These are phyloP conservation scores for Datisca glomerata DNA, from an alignment of 306 rosid genomes.

Conservation along the genomic window DNA sequence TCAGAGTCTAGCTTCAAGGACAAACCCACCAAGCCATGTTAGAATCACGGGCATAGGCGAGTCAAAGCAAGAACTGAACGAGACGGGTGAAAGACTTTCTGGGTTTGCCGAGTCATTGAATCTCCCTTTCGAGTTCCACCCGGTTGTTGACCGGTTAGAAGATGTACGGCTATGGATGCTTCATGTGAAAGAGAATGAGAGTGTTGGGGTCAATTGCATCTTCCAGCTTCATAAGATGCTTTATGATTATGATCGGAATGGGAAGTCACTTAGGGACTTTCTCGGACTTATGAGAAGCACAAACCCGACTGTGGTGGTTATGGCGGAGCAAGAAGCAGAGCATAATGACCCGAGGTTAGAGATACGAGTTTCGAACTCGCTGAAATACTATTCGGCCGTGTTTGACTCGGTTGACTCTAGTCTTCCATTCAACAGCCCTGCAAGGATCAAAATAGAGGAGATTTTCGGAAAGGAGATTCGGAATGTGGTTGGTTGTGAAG, in stretches of 20 bases:
- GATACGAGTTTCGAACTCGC: constrained; percentile 47
- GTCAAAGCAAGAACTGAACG: constrained; percentile 80
- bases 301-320: constrained; percentile 39
- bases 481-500: constrained; percentile 82
- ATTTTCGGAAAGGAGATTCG: constrained; percentile 70
- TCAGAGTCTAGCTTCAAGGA: constrained; percentile 74
- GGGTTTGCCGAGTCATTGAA: constrained; percentile 72
- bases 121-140: constrained; percentile 87
- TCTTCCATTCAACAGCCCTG: constrained; percentile 44
- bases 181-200: constrained; percentile 86
- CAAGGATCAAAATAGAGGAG: constrained; percentile 65
- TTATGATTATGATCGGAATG: constrained; percentile 47
- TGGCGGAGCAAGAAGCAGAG: constrained; percentile 86
- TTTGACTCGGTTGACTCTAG: constrained; percentile 57
- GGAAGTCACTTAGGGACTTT: constrained; percentile 69
- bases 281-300: constrained; percentile 81
- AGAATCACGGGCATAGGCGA: constrained; percentile 90
- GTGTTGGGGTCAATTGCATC: constrained; percentile 69
- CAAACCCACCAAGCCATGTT: constrained; percentile 78
- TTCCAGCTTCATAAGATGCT: constrained; percentile 85
- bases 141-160: constrained; percentile 90
- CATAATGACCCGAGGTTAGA: constrained; percentile 58
- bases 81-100: constrained; percentile 84
- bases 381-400: constrained; percentile 65
- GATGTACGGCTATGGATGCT: constrained; percentile 99